Base-by-base conservation (phyloP, 805 yeast genomes). In the Metschnikowia continentalis region DNA sequence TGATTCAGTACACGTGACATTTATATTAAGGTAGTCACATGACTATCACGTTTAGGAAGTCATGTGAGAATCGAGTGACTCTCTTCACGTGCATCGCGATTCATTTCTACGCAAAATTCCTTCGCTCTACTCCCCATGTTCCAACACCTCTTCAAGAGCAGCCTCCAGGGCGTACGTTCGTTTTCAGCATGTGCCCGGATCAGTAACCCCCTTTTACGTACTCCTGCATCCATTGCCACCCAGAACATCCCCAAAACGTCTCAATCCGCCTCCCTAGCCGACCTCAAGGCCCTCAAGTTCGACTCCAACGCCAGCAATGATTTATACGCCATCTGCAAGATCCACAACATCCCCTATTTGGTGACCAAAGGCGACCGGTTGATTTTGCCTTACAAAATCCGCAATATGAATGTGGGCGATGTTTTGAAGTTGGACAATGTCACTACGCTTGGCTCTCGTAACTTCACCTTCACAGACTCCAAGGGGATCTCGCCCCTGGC, bases 331-430 rank as follows among this genome's bases (percentile, higher is more conserved):
- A 76, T 88, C 7, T 78, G 92, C 57, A 83, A 81, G 59, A 79
- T 94, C 36, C 94, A 90, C 72, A 82, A 85, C 68, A 83, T 90
- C 68, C 89, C 94, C 40, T 90, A 88, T 63, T 74, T 94, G 54
- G 94, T 94, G 15, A 90, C 98, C 23, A 81, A 84, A 58, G 99
- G 99, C 20, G 99, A 94, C 67, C 79, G 77, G 57, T 79, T 94
- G 47, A 78, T 83, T 22, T 69, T 94, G 37, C 97, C 97, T 2
- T 91, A 81, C 68, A 80, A 82, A 56, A 64, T 94, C 74, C 85
- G 83, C 60, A 80, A 82, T 48, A 94, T 86, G 10, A 77, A 83
- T 47, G 84, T 92, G 3, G 99, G 99, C 17, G 97, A 91, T 67
- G 75, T 76, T n/a, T 73, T 94, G 47, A 71, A 76, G 44, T 78